Base-by-base conservation (phyloP, 805 yeast species). In the Candida endomychidarum region DNA sequence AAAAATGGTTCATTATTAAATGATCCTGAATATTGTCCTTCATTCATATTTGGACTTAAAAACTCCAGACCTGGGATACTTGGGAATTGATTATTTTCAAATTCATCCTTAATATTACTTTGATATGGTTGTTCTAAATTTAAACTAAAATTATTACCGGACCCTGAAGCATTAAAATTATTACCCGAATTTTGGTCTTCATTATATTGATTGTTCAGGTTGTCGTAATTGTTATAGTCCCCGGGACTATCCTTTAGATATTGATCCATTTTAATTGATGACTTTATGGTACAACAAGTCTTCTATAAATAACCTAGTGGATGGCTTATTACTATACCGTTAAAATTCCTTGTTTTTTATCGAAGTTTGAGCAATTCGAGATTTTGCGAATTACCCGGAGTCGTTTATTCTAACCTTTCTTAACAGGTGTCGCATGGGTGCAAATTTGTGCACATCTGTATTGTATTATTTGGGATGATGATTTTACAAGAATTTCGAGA, bases 171-270 rank as follows among this genome's bases (percentile, higher is more conserved):
- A 25, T 37, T 34, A 18, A 19, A 25, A 26, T 28, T 37, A 23
- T 35, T 35, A 24, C 19, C 29, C 17, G 22, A 22, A n/a, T 35
- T 19, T 32, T 10, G 16, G 14, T 26, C 23, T 11, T 30, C 23
- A 17, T 21, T 16, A 11, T 27, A 28, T 9, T 20, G 33, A 21
- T 39, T 35, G 11, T 25, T 31, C 23, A 9, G 26, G 38, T 28
- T 33, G 16, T 33, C 36, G 17, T 26, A 33, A 12, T 22, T 22
- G 43, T 21, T 32, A 16, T 40, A 47, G 43, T 58, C 63, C 33
- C 57, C 46, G 25, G 65, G 66, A 48, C 66, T 62, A 37, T 62
- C 64, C 33, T 53, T 60, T 40, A 62, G 53, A 46, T 49, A 60
- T 42, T 59, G 61, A 29, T 61, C 66, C 66, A 61, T 60, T 16